Percentiles rank a stretch among this genome's conserved stretches.
phyloP scores from a whole-genome alignment of 306 rosid species.

The Glycine latifolia region DNA sequence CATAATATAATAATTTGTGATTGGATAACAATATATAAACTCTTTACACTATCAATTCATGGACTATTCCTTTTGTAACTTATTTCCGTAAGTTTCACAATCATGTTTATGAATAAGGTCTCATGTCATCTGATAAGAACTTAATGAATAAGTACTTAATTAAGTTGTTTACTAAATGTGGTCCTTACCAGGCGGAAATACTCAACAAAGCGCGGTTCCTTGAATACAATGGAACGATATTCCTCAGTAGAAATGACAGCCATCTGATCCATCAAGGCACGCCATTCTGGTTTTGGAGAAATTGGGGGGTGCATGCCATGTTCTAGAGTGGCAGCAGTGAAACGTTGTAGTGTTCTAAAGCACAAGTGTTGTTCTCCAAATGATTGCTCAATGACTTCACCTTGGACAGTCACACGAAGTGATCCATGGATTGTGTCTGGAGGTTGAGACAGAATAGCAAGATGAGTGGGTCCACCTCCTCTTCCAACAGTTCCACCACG shows the following conservation, averaged over 20 bases:
- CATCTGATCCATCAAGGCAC: conserved; percentile 88
- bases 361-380: conserved; percentile 97
- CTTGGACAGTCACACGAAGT: conserved; percentile 97
- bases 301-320: conserved; percentile 86
- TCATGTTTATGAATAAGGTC: background rate
- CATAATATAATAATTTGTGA: background rate
- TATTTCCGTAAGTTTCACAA: background rate
- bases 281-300: conserved; percentile 96
- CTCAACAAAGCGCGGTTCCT: conserved; percentile 94
- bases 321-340: conserved; percentile 91
- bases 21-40: background rate
- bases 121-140: background rate
- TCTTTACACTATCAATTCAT: background rate
- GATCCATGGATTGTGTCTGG: conserved; percentile 96
- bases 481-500: conserved; percentile 99
- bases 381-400: conserved; percentile 95
- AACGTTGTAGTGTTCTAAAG: conserved; percentile 94
- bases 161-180: no score
- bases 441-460: conserved; percentile 96
- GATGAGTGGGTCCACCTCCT: conserved; percentile 99
- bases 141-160: background rate
- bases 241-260: conserved; percentile 90
- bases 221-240: conserved; percentile 88
- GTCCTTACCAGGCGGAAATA: conserved; percentile 84
- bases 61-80: background rate